phyloP scores from a whole-genome alignment of 179 eudicot genomes.

The Gypsophila paniculata region DNA sequence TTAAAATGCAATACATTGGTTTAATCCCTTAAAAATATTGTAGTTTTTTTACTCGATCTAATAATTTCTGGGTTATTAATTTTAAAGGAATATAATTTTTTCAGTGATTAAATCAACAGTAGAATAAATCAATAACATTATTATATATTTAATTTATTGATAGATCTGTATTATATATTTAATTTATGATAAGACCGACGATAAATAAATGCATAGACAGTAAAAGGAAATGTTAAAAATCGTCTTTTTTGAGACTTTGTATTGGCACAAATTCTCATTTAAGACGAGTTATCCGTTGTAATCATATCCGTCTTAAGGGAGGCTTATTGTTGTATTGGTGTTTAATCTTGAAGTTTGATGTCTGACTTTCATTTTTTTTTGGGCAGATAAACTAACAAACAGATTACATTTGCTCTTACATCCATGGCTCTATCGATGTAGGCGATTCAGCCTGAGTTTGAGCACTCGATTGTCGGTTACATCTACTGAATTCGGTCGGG shows the following conservation, averaged over 20 bases:
- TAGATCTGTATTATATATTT: slow-evolving; percentile 3
- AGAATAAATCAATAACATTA: no score
- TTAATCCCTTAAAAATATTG: not conserved
- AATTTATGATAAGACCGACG: not conserved
- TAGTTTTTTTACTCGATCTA: not conserved
- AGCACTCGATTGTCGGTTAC: not conserved
- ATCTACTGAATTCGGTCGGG: not conserved
- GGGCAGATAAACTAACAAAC: slow-evolving; percentile 16
- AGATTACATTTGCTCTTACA: not conserved
- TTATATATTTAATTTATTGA: not conserved
- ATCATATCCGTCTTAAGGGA: no score
- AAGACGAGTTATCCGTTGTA: no score
- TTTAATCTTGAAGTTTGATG: no score
- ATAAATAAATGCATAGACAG: no score
- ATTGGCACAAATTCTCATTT: no score
- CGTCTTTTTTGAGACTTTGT: no score
- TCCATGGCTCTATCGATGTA: slow-evolving; percentile 19
- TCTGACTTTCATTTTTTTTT: not conserved
- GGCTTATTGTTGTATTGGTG: no score
- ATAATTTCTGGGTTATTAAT: not conserved
- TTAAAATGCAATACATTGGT: not conserved
- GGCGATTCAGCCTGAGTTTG: slow-evolving; percentile 11
- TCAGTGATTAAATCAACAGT: no score
- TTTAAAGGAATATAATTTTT: not conserved
- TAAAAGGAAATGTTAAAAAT: no score